phyloP scores from a whole-genome alignment of 1,284 basidiomycete genomes.

The Apiotrichum brassicae region DNA sequence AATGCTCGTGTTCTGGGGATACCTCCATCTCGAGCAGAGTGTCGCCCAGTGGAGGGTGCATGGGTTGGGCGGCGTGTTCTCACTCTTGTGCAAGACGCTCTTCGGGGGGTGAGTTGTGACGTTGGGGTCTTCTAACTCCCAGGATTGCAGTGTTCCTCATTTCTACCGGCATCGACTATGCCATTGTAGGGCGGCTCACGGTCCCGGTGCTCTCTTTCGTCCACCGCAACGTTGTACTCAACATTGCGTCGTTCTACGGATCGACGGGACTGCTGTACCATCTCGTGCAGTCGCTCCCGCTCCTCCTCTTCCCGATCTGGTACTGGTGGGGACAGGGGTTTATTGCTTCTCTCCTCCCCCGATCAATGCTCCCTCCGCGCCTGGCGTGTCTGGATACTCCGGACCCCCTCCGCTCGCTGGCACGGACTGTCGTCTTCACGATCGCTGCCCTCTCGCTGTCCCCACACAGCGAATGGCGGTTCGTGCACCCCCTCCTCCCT shows the following conservation, averaged over 20 bases:
- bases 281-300: constrained; percentile 74
- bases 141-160: constrained; percentile 25
- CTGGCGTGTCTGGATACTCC: constrained; percentile 24
- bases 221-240: constrained; percentile 69
- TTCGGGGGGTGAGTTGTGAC: constrained; percentile 17
- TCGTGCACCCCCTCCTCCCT: constrained; percentile 86
- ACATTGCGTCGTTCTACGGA: constrained; percentile 96
- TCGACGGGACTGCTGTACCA: constrained; percentile 81
- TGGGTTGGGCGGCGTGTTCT: background rate
- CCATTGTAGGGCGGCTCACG: constrained; percentile 34
- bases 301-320: constrained; percentile 65
- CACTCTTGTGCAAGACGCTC: constrained; percentile 4
- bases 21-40: constrained; percentile 50
- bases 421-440: constrained; percentile 59
- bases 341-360: constrained; percentile 21
- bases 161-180: constrained; percentile 39
- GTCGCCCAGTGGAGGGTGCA: background rate
- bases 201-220: constrained; percentile 58
- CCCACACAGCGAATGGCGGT: constrained; percentile 94
- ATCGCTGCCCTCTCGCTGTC: constrained; percentile 67
- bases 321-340: constrained; percentile 64
- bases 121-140: constrained; percentile 1
- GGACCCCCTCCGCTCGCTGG: constrained; percentile 47
- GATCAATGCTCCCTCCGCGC: constrained; percentile 36
- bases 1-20: constrained; percentile 76